Evolutionary conservation across 2,329 filamentous ascomycete genomes (phyloP).

Genomic region (Fusarium tuaranense): DNA sequence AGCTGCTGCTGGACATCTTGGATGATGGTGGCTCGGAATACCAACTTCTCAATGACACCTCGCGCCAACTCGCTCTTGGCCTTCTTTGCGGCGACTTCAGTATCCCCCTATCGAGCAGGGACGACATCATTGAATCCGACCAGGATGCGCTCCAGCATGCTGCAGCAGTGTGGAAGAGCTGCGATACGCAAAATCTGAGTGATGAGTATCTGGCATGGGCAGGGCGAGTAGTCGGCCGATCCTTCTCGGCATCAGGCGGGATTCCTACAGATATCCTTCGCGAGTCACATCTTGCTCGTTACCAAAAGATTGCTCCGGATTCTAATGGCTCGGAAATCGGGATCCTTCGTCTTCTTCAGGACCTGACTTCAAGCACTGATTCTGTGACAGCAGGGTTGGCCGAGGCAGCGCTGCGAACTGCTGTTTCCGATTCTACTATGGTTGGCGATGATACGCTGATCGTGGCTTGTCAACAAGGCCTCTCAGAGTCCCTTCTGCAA

Average conservation of each 20-base stretch:
- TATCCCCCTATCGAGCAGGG: constrained; percentile 54
- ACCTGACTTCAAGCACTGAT: constrained; percentile 69
- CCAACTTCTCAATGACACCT: constrained; percentile 76
- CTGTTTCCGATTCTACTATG: constrained; percentile 65
- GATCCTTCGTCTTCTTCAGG: constrained; percentile 71
- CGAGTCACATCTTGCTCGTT: constrained; percentile 68
- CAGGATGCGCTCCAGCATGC: constrained; percentile 70
- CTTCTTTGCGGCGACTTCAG: constrained; percentile 83
- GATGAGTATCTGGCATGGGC: constrained; percentile 85
- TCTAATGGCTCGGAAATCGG: constrained; percentile 71
- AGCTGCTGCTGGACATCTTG: constrained; percentile 82
- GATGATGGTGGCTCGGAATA: constrained; percentile 73
- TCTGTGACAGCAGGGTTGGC: constrained; percentile 68
- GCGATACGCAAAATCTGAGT: constrained; percentile 72
- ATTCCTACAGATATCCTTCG: constrained; percentile 70
- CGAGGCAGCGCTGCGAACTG: constrained; percentile 68
- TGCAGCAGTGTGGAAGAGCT: constrained; percentile 80
- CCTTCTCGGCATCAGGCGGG: constrained; percentile 81
- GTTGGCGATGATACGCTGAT: constrained; percentile 61
- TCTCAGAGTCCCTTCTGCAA: constrained; percentile 63
- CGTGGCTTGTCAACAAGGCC: constrained; percentile 62
- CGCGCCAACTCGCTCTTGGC: constrained; percentile 76
- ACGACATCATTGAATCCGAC: constrained; percentile 79
- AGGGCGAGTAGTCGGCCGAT: constrained; percentile 83
- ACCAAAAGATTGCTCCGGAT: constrained; percentile 59